Percentiles rank a stretch among this genome's conserved stretches.
phyloP scores from a whole-genome alignment of 2,329 filamentous ascomycete species.

The Allantophomopsis cytisporea region DNA sequence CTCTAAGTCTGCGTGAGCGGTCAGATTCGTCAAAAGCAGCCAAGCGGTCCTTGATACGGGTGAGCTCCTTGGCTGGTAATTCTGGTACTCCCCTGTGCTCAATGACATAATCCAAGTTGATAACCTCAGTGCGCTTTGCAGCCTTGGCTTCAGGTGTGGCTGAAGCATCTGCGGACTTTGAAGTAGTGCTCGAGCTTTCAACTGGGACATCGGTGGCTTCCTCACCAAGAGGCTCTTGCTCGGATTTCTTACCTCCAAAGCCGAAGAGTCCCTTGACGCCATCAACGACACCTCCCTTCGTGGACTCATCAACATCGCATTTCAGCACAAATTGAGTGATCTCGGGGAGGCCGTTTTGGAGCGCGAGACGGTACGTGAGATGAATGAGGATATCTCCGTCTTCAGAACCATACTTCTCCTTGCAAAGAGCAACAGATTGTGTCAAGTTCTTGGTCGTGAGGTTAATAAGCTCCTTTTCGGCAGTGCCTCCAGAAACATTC shows the following conservation, averaged over 20 bases:
- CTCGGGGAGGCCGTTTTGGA: conserved; percentile 67
- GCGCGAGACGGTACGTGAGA: conserved; percentile 59
- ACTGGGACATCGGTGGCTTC: conserved; percentile 33
- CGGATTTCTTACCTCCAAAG: conserved; percentile 81
- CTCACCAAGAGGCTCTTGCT: conserved; percentile 58
- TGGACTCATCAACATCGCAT: conserved; percentile 63
- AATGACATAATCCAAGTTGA: conserved; percentile 15
- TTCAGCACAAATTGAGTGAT: conserved; percentile 65
- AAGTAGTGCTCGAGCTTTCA: conserved; percentile 24
- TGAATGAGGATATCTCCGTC: conserved; percentile 68
- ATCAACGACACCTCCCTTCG: conserved; percentile 71
- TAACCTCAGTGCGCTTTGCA: conserved; percentile 16
- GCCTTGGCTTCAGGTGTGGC: conserved; percentile 10
- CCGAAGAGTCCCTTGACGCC: conserved; percentile 95
- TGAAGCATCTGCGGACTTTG: conserved; percentile 29
- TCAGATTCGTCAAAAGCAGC: conserved; percentile 81
- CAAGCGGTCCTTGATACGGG: conserved; percentile 43
- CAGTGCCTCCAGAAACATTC: conserved; percentile 24
- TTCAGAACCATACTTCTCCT: conserved; percentile 60
- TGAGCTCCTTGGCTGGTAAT: conserved; percentile 13
- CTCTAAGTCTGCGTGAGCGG: conserved; percentile 57
- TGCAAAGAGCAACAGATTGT: conserved; percentile 62
- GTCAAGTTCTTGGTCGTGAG: conserved; percentile 79
- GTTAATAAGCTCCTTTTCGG: conserved; percentile 47
- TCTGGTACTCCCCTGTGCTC: conserved; percentile 14